Evolutionary conservation across 129 eudicot genomes (phyloP).

Genomic region (Heracleum sosnowskyi): DNA sequence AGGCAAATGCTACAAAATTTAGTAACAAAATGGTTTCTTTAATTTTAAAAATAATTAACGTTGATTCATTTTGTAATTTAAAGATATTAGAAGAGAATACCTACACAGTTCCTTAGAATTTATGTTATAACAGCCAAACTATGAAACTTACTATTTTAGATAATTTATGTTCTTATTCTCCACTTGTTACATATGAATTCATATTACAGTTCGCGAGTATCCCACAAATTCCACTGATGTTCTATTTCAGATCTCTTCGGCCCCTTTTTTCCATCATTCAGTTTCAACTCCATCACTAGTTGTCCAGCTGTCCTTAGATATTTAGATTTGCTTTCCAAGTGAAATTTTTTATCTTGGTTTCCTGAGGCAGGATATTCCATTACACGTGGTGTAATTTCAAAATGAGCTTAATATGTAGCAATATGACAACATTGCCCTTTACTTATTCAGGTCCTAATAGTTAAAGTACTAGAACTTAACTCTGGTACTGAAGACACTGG

Average conservation of each 20-base stretch:
- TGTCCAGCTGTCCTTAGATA: neutral
- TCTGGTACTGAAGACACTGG: constrained; percentile 2
- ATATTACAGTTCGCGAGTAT: neutral
- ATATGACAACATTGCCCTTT: neutral
- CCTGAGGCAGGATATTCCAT: neutral
- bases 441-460: constrained; percentile 17
- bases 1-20: neutral
- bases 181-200: neutral
- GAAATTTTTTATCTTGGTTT: neutral
- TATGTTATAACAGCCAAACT: neutral
- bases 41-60: too few relatives aligned
- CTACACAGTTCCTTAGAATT: too few relatives aligned
- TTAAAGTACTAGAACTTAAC: neutral
- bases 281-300: neutral
- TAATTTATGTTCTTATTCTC: neutral
- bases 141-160: neutral
- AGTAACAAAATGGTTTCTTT: neutral
- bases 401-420: neutral
- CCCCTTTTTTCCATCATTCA: neutral
- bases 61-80: neutral
- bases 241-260: neutral
- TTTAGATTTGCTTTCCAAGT: neutral
- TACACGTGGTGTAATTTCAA: neutral
- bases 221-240: neutral
- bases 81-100: too few relatives aligned